A percentile compares a stretch with the other conserved stretches of the same genome.
Evolutionary conservation across 2,329 filamentous ascomycete genomes (phyloP).

Genomic region (Tolypocladium endophyticum): DNA sequence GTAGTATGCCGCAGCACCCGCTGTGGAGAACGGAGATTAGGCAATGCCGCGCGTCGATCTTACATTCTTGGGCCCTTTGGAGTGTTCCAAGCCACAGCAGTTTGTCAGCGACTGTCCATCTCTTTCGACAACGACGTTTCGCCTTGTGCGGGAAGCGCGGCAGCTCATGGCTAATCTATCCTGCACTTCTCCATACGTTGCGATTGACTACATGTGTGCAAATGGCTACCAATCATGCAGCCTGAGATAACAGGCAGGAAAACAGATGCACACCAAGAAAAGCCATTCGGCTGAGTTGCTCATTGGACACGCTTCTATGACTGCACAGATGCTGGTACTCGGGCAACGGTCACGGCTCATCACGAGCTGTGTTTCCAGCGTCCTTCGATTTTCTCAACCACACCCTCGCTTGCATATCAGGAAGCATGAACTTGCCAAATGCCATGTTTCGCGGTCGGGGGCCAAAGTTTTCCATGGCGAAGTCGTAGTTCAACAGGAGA

Average conservation of each 20-base stretch:
- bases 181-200: not conserved
- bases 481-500: conserved; percentile 5
- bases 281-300: not conserved
- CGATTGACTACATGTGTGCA: not conserved
- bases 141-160: not conserved
- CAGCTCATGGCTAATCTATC: not conserved
- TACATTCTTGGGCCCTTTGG: not conserved
- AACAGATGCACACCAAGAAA: not conserved
- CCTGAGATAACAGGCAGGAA: not conserved
- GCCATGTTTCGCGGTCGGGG: conserved; percentile 4
- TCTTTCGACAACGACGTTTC: not conserved
- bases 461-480: conserved; percentile 4
- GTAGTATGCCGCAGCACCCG: not conserved
- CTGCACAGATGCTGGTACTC: not conserved
- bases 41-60: not conserved
- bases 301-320: not conserved
- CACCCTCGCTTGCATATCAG: conserved; percentile 4
- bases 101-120: not conserved
- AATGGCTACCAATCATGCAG: not conserved
- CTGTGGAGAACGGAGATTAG: not conserved
- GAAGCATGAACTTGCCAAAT: conserved; percentile 7
- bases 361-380: not conserved
- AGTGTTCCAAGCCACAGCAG: not conserved
- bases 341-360: not conserved
- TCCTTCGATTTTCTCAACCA: conserved; percentile 3